Evolutionary conservation across 495 filamentous ascomycete genomes (phyloP), one percentile per base, ranked within the genome.

Genomic region (Xylona heveae): DNA sequence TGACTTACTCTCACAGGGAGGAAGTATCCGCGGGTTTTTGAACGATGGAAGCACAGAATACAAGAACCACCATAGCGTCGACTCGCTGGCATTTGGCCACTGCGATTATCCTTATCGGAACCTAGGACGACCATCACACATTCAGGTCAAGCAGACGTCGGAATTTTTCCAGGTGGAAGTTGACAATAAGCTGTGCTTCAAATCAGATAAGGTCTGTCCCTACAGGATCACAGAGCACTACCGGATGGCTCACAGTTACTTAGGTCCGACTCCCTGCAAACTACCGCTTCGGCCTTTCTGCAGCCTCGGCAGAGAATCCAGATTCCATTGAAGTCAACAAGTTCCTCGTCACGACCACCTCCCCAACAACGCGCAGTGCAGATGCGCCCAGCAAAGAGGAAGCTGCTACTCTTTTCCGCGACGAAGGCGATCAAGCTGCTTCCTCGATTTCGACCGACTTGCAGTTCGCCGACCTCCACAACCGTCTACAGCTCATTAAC

Each of bases 261-360:
- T 24, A 73, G 64, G 62, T 93, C 39, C 51, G 54, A 25, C 62
- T 97, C 19, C 84, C 88, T 6, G 46, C 62, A 5, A 78, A 76
- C 42, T 90, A 95, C 53, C 68, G 66, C 49, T 80, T 91, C 37
- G 88, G 88, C 45, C 55, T 97, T 39, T 76, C 77, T 2, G 88
- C 85, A 20, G 78, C 76, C 3, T 82, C 80, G 5, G 79, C 81
- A 18, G 83, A 94, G 37, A 83, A 67, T 41, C 80, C 88, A 0
- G 88, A 97, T 50, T 90, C 81, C 18, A 92, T 92, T 48, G 88
- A 97, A 52, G 50, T 88, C 38, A 85, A 82, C 61, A 91, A 85
- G 42, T 68, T 95, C 43, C 55, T 78, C 23, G 61, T 84, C 22
- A 62, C 70, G 9, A 47, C 41, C 33, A 39, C 47, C 31, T 40